A percentile compares a stretch with the other conserved stretches of the same genome.
phyloP scores from a whole-genome alignment of 139 green algal genomes.

The Helicosporidium sp. region DNA sequence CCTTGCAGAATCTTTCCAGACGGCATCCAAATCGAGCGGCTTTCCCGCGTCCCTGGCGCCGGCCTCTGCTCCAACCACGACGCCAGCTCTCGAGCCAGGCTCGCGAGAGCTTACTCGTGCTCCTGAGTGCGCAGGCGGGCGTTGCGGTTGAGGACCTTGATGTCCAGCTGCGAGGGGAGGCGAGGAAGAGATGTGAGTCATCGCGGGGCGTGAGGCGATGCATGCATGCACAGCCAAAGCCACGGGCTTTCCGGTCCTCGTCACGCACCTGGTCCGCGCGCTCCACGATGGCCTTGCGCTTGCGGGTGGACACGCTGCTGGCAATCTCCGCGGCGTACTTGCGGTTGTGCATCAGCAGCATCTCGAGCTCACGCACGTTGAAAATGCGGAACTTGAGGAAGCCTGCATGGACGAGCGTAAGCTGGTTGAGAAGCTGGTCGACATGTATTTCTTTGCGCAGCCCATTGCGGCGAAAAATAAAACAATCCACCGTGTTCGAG shows the following conservation, averaged over 20 bases:
- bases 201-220: too few relatives aligned
- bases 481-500: too few relatives aligned
- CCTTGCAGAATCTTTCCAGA: too few relatives aligned
- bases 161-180: constrained; percentile 67
- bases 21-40: not conserved
- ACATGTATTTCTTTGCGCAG: too few relatives aligned
- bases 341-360: constrained; percentile 98
- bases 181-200: constrained; percentile 2
- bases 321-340: constrained; percentile 80
- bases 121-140: constrained; percentile 83
- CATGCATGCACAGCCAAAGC: not conserved
- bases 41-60: not conserved
- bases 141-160: constrained; percentile 69
- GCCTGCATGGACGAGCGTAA: constrained; percentile 16
- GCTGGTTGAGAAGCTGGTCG: too few relatives aligned
- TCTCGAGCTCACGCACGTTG: constrained; percentile 88
- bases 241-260: not conserved
- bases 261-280: constrained; percentile 41
- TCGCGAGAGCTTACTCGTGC: constrained; percentile 57
- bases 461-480: too few relatives aligned
- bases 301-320: constrained; percentile 81
- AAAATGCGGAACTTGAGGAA: constrained; percentile 76
- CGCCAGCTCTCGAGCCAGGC: not conserved
- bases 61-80: not conserved
- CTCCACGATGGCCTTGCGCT: constrained; percentile 92